Base-by-base conservation (phyloP, 1,284 basidiomycete genomes). In the Apiotrichum gamsii region DNA sequence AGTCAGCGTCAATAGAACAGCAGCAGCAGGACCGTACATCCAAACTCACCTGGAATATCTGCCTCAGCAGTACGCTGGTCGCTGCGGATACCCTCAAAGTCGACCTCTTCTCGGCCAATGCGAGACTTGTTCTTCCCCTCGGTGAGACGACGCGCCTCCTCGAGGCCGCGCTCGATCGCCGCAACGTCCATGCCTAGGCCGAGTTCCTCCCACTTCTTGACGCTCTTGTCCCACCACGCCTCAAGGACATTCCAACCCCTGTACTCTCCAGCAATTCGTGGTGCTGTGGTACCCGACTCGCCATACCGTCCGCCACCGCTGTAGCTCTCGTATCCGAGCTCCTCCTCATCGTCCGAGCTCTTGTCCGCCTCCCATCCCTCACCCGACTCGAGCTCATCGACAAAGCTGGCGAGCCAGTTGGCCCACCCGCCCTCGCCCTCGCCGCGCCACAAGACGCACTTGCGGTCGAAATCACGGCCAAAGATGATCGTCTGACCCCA, bases 401-500 rank as follows among this genome's bases (percentile, higher is more conserved):
- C 90, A 64, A 97, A 94, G 39, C 77, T 78, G n/a, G 90, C 83
- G 31, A 98, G 73, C 87, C 91, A 98, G 62, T 84, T 84, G 29
- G 87, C 94, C 94, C 95, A 98, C 5, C 94, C 94, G 11, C 81
- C 83, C 30, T 81, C 77, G 15, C 93, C 91, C 54, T 97, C 91
- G 5, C 90, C 91, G 48, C 80, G 78, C 82, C 85, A 93, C 42
- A 97, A 77, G 28, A 97, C 94, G 33, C 96, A 88, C 70, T 98
- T 98, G 20, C 90, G 88, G 71, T 98, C 94, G 72, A 98, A 96
- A 67, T 98, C 94, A 43, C 94, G 81, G 13, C 94, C 94, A 70
- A 97, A 98, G 39, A 97, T 83, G 54, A 98, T 97, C 42, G 96
- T 91, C 70, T 98, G 94, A 4, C 94, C 95, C 41, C 81, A 77